Conservation (phyloP, 768 basidiomycete species). For the Lactifluus rugatus region DNA sequence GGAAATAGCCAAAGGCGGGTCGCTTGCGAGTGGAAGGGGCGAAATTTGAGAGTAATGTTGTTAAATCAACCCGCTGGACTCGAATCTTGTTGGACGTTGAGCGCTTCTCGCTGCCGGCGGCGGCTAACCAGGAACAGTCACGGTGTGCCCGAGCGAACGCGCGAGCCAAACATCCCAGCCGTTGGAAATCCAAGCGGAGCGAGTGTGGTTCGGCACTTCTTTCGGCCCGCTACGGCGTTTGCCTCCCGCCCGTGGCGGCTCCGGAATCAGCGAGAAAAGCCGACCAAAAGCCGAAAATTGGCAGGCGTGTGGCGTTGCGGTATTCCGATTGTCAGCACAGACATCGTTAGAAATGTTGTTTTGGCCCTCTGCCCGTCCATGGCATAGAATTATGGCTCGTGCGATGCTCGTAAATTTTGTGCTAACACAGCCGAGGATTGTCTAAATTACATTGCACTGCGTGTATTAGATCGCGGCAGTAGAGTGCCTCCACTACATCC, state of each 20-base stretch:
- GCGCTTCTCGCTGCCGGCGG: constrained; percentile 10
- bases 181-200: constrained; percentile 11
- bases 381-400: background rate
- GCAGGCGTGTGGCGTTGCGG: background rate
- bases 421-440: too few species aligned
- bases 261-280: constrained; percentile 2
- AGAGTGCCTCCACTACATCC: background rate
- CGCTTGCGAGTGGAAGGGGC: background rate
- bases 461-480: background rate
- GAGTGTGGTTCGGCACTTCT: constrained; percentile 2
- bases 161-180: constrained; percentile 9
- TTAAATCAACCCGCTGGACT: constrained; percentile 18
- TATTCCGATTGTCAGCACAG: background rate
- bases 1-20: constrained; percentile 2
- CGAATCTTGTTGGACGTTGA: constrained; percentile 17
- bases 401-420: too few species aligned
- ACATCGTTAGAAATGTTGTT: background rate
- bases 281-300: background rate
- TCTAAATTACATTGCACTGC: background rate
- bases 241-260: background rate
- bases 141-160: background rate
- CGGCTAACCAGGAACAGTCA: constrained; percentile 10
- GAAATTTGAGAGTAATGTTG: constrained; percentile 13
- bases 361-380: too few species aligned
- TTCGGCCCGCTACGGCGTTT: constrained; percentile 9